Base-by-base conservation (phyloP, 148 eudicot species). In the Drosera capensis region DNA sequence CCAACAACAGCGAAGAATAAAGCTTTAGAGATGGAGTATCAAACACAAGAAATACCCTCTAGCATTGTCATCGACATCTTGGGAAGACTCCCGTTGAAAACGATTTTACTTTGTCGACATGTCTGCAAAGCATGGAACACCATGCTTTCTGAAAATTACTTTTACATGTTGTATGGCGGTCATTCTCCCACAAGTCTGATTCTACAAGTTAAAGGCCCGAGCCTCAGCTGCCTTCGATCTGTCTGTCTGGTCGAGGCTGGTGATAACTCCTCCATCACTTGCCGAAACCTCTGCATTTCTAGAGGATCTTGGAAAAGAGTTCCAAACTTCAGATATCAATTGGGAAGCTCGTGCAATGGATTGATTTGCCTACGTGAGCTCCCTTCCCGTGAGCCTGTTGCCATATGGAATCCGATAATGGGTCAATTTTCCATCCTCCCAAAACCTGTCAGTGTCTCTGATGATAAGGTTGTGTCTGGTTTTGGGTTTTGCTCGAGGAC, bases 51-150 rank as follows among this genome's bases (percentile, higher is more conserved):
- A 49, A 63, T 75, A 28, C 74, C 77, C 14, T 19, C 58, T 8
- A 60, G 55, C 16, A 35, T 71, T 3, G n/a, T 52, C 23, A 41
- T 65, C 3, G 71, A 75, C 17, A 67, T 75, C 11, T 43, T 71
- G 9, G 55, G 63, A 2, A 45, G 81, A 7, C 57, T 75, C 9
- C 77, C 77, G 0, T 28, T 66, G 11, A 55, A 50, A 38, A 38
- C 74, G 5, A 36, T 75, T 7, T 35, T 48, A 4, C 25, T 44
- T 1, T 75, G 68, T 63, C 64, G 57, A 49, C 49, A 38, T 15
- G 74, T 75, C 30, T 71, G 74, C 81, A 71, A 55, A 58, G 20
- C 52, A 23, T 75, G 81, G 81, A 35, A 18, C 16, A 28, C 55
- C 23, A 40, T 75, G 23, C 36, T 68, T 22, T 26, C 61, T 0